Percentiles rank a stretch among this genome's conserved stretches.
Evolutionary conservation across 1,284 basidiomycete species (phyloP).

Genomic region (Stygiomarasmius scandens): DNA sequence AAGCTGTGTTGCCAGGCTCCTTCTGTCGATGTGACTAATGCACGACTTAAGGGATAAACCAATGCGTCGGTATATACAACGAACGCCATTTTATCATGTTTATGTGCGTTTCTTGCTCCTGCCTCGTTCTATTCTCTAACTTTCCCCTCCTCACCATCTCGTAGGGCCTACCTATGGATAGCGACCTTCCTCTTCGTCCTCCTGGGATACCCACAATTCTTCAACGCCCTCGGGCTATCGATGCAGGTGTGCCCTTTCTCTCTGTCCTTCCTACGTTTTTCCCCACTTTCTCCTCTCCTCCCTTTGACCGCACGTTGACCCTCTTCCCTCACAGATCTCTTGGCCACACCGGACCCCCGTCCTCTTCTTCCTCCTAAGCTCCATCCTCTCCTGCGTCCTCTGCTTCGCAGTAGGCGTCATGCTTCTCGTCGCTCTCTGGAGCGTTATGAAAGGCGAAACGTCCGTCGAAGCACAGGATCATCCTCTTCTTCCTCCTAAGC

Average conservation of each 20-base stretch:
- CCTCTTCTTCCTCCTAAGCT: slow-evolving; percentile 72
- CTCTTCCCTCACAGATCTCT: slow-evolving; percentile 27
- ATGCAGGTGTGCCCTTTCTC: slow-evolving; percentile 40
- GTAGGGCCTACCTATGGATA: slow-evolving; percentile 68
- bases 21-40: not conserved
- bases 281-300: slow-evolving; percentile 1
- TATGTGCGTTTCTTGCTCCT: slow-evolving; percentile 58
- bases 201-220: slow-evolving; percentile 61
- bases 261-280: no score
- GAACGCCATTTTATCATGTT: slow-evolving; percentile 96
- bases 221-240: slow-evolving; percentile 60
- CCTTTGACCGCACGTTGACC: not conserved
- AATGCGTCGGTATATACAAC: slow-evolving; percentile 94
- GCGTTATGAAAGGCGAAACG: slow-evolving; percentile 82
- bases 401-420: slow-evolving; percentile 83
- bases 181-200: slow-evolving; percentile 33
- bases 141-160: not conserved
- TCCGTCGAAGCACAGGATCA: no score
- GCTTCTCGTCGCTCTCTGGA: slow-evolving; percentile 70
- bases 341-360: slow-evolving; percentile 76
- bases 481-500: slow-evolving; percentile 70
- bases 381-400: slow-evolving; percentile 76
- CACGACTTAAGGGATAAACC: slow-evolving; percentile 94
- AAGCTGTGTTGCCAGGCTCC: not conserved
- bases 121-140: not conserved